Evolutionary conservation across 345 rosid genomes (phyloP), one percentile per base, ranked within the genome.

Genomic region (Syzygium aqueum): DNA sequence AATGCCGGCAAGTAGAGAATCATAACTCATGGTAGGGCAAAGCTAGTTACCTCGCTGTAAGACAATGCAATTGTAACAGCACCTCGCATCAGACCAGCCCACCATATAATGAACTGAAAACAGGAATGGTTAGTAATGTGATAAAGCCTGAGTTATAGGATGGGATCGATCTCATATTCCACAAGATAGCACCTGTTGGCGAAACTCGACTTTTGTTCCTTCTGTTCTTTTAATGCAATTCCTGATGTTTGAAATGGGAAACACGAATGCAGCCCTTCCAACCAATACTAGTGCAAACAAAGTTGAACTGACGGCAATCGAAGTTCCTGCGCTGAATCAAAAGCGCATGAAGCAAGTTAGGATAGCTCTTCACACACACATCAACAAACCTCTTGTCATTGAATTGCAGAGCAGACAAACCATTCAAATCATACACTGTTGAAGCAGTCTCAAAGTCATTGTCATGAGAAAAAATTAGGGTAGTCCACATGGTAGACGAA

Each of bases 71-170:
- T 90, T 2, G 98, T 93, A 43, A 95, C 95, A 19, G 98, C 96
- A 77, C 98, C 96, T 94, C 98, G 91, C 94, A 94, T 91, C 19
- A 95, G 90, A 88, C 96, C 98, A 54, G 98, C 96, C 94, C 96
- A 95, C 98, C 96, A 94, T 90, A 93, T 93, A 84, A 93, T 91
- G 86, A 94, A 93, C 98, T 95, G 93, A 87, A 67, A 51, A 87
- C 78, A 67, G 27, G 59, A 56, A 46, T 28, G 53, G 87, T 61
- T 46, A 67, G 40, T 40, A 30, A 73, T 17, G 52, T 21, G n/a
- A 67, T 12, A 49, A 86, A 61, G 21, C 37, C 27, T 30, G 46
- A 65, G 28, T 11, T 53, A 57, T 16, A 51, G 23, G 86, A 84
- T 57, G 15, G 8, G 77, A 56, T 59, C 30, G 67, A 50, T 63